Evolutionary conservation across 352 stramenopile genomes (phyloP), one percentile per base, ranked within the genome.

Genomic region (Phytophthora citrophthora): DNA sequence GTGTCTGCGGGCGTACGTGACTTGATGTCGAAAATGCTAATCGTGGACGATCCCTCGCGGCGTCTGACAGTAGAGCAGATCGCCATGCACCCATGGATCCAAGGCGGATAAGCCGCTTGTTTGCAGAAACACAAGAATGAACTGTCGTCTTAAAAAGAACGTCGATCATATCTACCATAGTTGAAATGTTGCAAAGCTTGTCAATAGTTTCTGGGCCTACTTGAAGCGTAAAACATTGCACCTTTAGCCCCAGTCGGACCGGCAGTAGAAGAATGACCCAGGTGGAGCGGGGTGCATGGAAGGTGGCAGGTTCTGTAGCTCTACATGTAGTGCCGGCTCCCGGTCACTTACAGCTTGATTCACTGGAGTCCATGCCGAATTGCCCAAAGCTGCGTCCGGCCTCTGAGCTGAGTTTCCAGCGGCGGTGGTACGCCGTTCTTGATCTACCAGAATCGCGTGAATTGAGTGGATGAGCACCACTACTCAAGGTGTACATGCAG

Each of bases 21-120:
- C 49, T 68, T 95, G 44, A 63, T 95, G 57, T 81, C 74, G 41
- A 77, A 85, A 64, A 90, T 95, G 81, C 81, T 95, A 41, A 74
- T 95, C 26, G 86, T 95, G n/a, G 81, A 93, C 54, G 82, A 95
- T 49, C 86, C 86, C 31, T 70, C 81, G 34, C 73, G 69, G 36
- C 83, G 86, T 6, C 74, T 95, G 53, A 93, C 84, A 54, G 77
- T 95, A 64, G 81, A 91, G 60, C 79, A 95, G 66, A 95, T 95
- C 51, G 85, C 83, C 26, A 80, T 85, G 76, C 86, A 95, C 59
- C 86, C 86, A 52, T 95, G 86, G 86, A 75, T 95, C 44, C 78
- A 83, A 39, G 81, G 81, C 31, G 81, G 80, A 74, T 90, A 85
- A 65, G 54, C 20, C 18, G 18, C 51, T 23, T 32, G 27, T 47